Conservation (phyloP, 2,329 filamentous ascomycete species). For the Huntiella omanensis region DNA sequence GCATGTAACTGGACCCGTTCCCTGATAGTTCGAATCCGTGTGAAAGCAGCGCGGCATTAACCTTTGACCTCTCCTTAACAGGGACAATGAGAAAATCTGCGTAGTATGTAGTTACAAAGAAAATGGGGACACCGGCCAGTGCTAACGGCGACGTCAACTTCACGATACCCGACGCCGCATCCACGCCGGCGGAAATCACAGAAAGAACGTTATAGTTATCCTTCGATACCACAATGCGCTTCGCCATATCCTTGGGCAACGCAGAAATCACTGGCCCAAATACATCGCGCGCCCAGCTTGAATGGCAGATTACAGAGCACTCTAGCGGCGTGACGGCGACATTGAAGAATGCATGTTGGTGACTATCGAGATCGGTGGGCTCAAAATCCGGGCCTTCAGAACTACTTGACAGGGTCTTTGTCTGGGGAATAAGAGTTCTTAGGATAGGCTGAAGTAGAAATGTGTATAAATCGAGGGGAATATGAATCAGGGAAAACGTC, state of each 20-base stretch:
- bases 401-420: slow-evolving; percentile 22
- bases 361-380: slow-evolving; percentile 15
- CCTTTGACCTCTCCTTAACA: slow-evolving; percentile 49
- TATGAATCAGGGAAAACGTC: slow-evolving; percentile 73
- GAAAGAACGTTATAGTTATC: slow-evolving; percentile 80
- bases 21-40: slow-evolving; percentile 66
- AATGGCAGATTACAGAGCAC: slow-evolving; percentile 79
- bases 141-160: slow-evolving; percentile 83
- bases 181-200: slow-evolving; percentile 74
- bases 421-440: slow-evolving; percentile 58
- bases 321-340: slow-evolving; percentile 83
- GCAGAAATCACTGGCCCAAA: slow-evolving; percentile 53
- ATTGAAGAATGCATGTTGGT: slow-evolving; percentile 69
- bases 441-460: slow-evolving; percentile 72
- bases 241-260: slow-evolving; percentile 35
- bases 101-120: slow-evolving; percentile 98
- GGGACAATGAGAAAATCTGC: slow-evolving; percentile 93
- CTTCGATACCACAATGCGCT: slow-evolving; percentile 51
- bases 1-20: slow-evolving; percentile 26
- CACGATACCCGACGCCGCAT: slow-evolving; percentile 77
- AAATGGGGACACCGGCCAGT: slow-evolving; percentile 83
- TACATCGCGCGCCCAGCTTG: slow-evolving; percentile 50
- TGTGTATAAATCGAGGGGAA: slow-evolving; percentile 61
- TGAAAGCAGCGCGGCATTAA: slow-evolving; percentile 57
- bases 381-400: slow-evolving; percentile 14